Percentiles rank a stretch among this genome's conserved stretches.
Evolutionary conservation across 2,329 filamentous ascomycete species (phyloP).

Genomic region (Biscogniauxia mediterranea): DNA sequence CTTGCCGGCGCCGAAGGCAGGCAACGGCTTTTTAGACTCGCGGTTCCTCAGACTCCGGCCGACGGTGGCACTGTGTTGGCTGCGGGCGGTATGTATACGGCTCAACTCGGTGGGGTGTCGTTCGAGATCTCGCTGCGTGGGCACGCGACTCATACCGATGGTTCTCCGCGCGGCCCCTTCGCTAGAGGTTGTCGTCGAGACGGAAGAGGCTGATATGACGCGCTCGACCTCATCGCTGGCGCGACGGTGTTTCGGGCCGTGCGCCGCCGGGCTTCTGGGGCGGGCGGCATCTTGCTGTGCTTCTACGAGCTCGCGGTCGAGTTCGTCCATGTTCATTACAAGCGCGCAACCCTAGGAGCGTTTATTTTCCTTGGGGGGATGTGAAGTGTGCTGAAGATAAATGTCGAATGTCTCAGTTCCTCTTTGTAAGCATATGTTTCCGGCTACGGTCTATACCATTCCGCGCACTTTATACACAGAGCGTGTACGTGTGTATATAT

Average conservation of each 20-base stretch:
- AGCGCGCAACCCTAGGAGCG: not conserved
- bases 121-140: conserved; percentile 67
- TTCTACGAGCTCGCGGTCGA: conserved; percentile 52
- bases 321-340: conserved; percentile 43
- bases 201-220: conserved; percentile 52
- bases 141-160: conserved; percentile 56
- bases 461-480: not conserved
- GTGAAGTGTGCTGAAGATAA: not conserved
- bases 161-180: conserved; percentile 37
- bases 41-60: conserved; percentile 51
- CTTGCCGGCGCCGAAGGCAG: conserved; percentile 71
- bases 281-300: conserved; percentile 51
- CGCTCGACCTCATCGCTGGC: conserved; percentile 58
- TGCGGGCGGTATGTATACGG: conserved; percentile 68
- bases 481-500: not conserved
- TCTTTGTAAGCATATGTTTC: not conserved
- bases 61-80: conserved; percentile 72
- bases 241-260: conserved; percentile 30
- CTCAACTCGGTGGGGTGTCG: conserved; percentile 67
- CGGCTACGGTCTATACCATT: not conserved
- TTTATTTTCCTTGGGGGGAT: not conserved
- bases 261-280: conserved; percentile 40
- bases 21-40: conserved; percentile 58
- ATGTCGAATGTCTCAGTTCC: not conserved
- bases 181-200: conserved; percentile 48